Conservation (phyloP, 805 yeast species). For the Yarrowia sp. region DNA sequence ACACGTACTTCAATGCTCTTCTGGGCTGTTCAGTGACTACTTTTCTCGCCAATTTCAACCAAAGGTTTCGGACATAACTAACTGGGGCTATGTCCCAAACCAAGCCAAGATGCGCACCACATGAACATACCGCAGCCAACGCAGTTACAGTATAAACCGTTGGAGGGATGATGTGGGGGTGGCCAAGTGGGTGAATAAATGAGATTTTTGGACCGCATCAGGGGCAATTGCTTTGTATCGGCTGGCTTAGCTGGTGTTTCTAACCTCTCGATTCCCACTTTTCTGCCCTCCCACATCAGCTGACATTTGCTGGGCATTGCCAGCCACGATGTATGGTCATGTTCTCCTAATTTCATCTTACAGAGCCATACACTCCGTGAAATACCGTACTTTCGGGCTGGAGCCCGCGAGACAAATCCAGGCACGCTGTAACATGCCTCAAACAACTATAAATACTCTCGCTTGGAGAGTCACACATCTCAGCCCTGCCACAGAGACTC, state of each 20-base stretch:
- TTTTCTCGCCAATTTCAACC: not conserved
- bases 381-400: not conserved
- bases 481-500: not conserved
- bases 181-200: not conserved
- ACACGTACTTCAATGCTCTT: not conserved
- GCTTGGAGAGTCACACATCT: too few species aligned
- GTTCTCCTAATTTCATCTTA: not conserved
- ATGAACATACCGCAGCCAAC: constrained; percentile 10
- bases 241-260: too few species aligned
- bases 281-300: too few species aligned
- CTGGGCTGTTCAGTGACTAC: too few species aligned
- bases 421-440: not conserved
- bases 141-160: not conserved
- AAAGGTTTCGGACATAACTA: constrained; percentile 24
- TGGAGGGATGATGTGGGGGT: too few species aligned
- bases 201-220: not conserved
- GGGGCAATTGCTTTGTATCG: not conserved
- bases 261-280: too few species aligned
- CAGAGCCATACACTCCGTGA: not conserved
- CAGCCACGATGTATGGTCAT: not conserved
- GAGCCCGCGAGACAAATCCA: not conserved
- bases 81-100: constrained; percentile 31
- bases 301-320: not conserved
- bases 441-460: not conserved
- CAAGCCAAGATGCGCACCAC: constrained; percentile 3